Base-by-base conservation (phyloP, 306 rosid species). In the Prunus mume region DNA sequence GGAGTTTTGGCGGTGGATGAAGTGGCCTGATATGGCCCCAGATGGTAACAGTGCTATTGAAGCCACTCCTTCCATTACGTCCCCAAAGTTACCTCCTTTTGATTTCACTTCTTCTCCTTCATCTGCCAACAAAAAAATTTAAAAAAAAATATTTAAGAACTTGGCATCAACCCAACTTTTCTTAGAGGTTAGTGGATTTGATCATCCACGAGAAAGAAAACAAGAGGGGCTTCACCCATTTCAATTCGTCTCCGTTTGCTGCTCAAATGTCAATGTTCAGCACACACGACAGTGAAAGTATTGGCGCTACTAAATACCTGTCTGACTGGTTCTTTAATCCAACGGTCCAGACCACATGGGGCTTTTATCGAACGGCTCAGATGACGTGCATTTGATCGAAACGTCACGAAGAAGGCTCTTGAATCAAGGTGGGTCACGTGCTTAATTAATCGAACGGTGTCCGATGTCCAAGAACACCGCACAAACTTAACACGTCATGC, bases 1-100 rank as follows among this genome's bases (percentile, higher is more conserved):
- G 74, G 88, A 85, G 71, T 88, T 76, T 9, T 91, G 95, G 80
- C 85, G 89, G 30, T 87, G 91, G 54, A 95, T 85, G 88, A 95
- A 92, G 85, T 90, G 97, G 34, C 98, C 98, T 22, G 97, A 95
- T 63, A 95, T 65, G 46, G 97, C 92, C 11, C 97, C 97, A 78
- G 87, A 77, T 65, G 97, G 93, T 72, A 92, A 75, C 69, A 95
- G 78, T 73, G 93, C 97, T 64, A 95, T 83, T 47, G 98, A 95
- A 80, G 97, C 97, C 56, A 95, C 85, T 79, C 98, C 98, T 87
- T 92, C 97, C 97, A 89, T 90, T 50, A 57, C 72, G 77, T 80
- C 49, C 64, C 69, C 87, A 69, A n/a, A 66, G 75, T 75, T 78
- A 68, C 73, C 68, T 34, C 43, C 25, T n/a, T 76, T 65, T 19